Conservation (phyloP, 257 asterid genomes). For the Apocynum venetum region DNA sequence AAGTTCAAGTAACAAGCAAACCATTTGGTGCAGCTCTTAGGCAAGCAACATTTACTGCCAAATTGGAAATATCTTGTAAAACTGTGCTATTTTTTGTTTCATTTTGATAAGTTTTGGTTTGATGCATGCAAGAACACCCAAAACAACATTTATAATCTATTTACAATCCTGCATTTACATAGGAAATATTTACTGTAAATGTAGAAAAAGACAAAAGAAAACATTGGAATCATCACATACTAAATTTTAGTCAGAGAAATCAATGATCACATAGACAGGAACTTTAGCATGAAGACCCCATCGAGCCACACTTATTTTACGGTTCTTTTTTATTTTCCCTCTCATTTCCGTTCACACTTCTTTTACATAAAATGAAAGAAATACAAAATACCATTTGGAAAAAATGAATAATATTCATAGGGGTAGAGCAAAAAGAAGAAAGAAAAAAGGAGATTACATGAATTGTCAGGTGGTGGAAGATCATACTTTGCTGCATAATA, state of each 20-base stretch:
- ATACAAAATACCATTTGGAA: background rate
- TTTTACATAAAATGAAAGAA: background rate
- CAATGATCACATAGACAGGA: too few relatives aligned
- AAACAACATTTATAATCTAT: background rate
- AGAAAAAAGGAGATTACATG: background rate
- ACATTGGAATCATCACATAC: too few relatives aligned
- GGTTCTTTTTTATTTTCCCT: too few relatives aligned
- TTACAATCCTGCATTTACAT: background rate
- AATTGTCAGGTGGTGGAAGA: background rate
- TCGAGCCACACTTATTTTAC: too few relatives aligned
- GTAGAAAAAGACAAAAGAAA: too few relatives aligned
- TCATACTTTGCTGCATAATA: constrained; percentile 85
- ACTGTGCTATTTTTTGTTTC: background rate
- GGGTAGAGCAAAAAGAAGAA: too few relatives aligned
- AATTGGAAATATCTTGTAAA: background rate
- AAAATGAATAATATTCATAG: background rate
- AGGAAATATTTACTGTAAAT: too few relatives aligned
- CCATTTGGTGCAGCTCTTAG: too few relatives aligned
- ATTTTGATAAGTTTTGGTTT: background rate
- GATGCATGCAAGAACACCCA: background rate
- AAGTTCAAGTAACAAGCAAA: background rate
- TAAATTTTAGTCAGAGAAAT: too few relatives aligned
- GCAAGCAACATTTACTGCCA: too few relatives aligned
- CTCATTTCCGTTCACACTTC: background rate
- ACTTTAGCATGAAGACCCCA: too few relatives aligned